Base-by-base conservation (phyloP, 148 eudicot genomes). In the Chenopodium berlandieri region DNA sequence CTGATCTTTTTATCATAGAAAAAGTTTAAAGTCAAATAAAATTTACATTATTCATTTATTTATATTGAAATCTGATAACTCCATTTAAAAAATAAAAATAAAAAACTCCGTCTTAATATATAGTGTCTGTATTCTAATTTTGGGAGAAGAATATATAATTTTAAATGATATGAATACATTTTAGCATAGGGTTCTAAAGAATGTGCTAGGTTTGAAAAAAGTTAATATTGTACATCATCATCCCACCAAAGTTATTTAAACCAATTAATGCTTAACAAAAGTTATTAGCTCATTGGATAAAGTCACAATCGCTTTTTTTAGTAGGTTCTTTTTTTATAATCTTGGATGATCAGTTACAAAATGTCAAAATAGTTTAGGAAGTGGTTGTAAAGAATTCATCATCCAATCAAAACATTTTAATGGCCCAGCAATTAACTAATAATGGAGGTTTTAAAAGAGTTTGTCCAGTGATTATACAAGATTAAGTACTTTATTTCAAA, bases 181-280 rank as follows among this genome's bases (percentile, higher is more conserved):
- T 44, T 44, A 20, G 58, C 67, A 47, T 44, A 16, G 73, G 73
- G 48, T 75, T 46, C 47, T 63, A 32, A 27, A 23, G 54, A 25
- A 22, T 44, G 68, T 14, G 64, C 34, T 75, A 20, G 71, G 71
- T 27, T 82, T 77, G 64, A 9, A 56, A 70, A 70, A 77, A 76
- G 80, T 71, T 19, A 71, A 46, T 56, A 81, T 54, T 40, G 44
- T 40, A 52, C 48, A 71, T 71, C 71, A 82, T 12, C 77, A 82
- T 82, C 64, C 75, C 75, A 77, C 81, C 32, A 71, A 74, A 82
- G 70, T 67, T 32, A 16, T 27, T 20, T 11, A 30, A 37, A 1
- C 82, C 79, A 75, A 67, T 75, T 19, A 58, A 75, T 79, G 50
- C 23, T 68, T 71, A 71, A 77, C 86, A 76, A 84, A 67, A 68